These are phyloP conservation scores for Syzygium aqueum DNA, from an alignment of 345 rosid species.

Conservation along the genomic window DNA sequence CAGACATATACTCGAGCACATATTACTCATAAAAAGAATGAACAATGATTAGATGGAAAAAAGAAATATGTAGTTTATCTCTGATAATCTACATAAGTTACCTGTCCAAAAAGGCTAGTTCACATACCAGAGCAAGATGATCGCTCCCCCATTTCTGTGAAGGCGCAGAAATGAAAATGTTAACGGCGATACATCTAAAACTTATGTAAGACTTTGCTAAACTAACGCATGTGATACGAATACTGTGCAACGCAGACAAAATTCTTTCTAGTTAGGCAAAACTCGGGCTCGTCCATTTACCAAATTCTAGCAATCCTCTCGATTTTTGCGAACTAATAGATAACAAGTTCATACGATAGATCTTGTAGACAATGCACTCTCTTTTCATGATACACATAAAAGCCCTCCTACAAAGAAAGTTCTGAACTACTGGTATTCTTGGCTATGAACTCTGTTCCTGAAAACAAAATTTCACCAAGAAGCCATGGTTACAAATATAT, in stretches of 20 bases:
- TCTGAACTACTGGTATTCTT: neutral
- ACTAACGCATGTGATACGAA: neutral
- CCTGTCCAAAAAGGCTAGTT: slow-evolving; percentile 48
- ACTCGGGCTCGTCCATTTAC: neutral
- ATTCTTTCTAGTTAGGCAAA: neutral
- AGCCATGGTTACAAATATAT: neutral
- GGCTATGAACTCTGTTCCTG: neutral
- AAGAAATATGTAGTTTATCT: neutral
- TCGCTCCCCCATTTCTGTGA: slow-evolving; percentile 90
- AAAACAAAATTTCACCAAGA: neutral
- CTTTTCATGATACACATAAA: neutral
- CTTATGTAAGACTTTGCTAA: neutral
- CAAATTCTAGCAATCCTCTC: neutral
- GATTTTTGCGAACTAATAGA: neutral
- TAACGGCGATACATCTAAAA: neutral
- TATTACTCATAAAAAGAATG: neutral
- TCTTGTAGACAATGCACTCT: neutral
- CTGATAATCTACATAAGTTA: neutral
- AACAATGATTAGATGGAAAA: neutral
- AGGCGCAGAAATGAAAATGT: neutral
- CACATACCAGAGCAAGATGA: slow-evolving; percentile 93
- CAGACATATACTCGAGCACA: neutral
- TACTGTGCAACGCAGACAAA: neutral
- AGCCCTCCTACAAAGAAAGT: neutral
- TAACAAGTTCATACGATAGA: neutral